Base-by-base conservation (phyloP, 257 asterid species). In the Petrea volubilis region DNA sequence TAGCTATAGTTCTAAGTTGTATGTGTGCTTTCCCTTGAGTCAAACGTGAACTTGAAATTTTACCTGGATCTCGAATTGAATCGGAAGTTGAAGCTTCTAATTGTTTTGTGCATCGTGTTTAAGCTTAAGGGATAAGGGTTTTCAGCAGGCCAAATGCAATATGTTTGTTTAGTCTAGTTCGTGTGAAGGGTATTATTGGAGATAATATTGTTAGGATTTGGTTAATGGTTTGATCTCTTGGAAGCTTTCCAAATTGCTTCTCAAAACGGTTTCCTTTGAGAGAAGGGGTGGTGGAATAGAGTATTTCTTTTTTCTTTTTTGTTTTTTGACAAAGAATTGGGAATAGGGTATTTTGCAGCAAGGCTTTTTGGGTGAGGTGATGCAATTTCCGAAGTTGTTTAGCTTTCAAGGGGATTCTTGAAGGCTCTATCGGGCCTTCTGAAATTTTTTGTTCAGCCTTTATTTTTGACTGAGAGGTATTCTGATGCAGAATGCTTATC, bases 231-330 rank as follows among this genome's bases (percentile, higher is more conserved):
- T 49, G 29, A 47, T 67, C 40, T 59, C 38, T 43, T 27, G 70
- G 74, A 66, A 59, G 65, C 70, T 50, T 60, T 33, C 40, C 63
- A n/a, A 57, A 50, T 68, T 74, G 29, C 71, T 50, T 60, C 64
- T 50, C 59, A 27, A 7, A 70, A 28, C 21, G 1, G 21, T n/a
- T 44, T 43, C 41, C 40, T 41, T 38, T 17, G 34, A 62, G 71
- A 11, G 59, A 40, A 38, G 49, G 25, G 47, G 28, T 18, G 25
- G 34, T 18, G 1, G 24, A 15, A 7, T n/a, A 14, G 50, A 4
- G 9, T n/a, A n/a, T n/a, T n/a, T n/a, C n/a, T n/a, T n/a, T n/a
- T n/a, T n/a, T n/a, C n/a, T n/a, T n/a, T n/a, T n/a, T n/a, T n/a
- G n/a, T n/a, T n/a, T n/a, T n/a, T n/a, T n/a, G n/a, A n/a, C n/a